Percentiles rank a stretch among this genome's conserved stretches.
Conservation (phyloP, 2,329 filamentous ascomycete genomes). For the Penicillium vulpinum region DNA sequence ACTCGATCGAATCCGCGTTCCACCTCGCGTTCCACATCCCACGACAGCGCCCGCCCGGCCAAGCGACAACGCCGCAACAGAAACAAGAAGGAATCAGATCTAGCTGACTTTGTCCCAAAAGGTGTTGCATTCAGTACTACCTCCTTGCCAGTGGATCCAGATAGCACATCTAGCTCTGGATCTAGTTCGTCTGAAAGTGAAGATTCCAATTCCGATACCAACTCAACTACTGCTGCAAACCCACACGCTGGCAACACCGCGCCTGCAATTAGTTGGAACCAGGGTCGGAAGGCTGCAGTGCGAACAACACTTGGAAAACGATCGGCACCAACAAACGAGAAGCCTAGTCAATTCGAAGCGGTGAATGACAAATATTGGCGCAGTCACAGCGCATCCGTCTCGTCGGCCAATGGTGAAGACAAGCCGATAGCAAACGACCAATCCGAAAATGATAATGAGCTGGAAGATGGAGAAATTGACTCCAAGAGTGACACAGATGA, state of each 20-base stretch:
- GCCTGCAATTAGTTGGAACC: constrained; percentile 47
- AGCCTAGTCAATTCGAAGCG: constrained; percentile 30
- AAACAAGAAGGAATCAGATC: constrained; percentile 24
- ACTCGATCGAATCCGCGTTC: constrained; percentile 24
- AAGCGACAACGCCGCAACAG: constrained; percentile 33
- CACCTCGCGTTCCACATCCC: constrained; percentile 24
- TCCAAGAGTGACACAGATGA: constrained; percentile 35
- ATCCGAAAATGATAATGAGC: constrained; percentile 4
- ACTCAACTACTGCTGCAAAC: constrained; percentile 16
- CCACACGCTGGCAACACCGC: constrained; percentile 26
- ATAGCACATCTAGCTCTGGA: constrained; percentile 34
- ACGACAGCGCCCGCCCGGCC: constrained; percentile 24
- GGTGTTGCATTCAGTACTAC: constrained; percentile 38
- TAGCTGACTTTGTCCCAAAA: constrained; percentile 40
- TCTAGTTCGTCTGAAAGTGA: constrained; percentile 18
- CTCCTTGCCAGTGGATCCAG: constrained; percentile 35
- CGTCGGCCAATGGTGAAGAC: constrained; percentile 17
- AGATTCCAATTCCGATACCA: constrained; percentile 9
- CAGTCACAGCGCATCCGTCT: constrained; percentile 37
- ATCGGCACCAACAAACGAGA: constrained; percentile 17
- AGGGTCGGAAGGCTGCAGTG: constrained; percentile 43
- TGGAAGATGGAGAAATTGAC: constrained; percentile 34
- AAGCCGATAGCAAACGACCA: neutral
- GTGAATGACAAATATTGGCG: constrained; percentile 43
- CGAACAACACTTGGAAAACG: constrained; percentile 44